Percentiles rank a stretch among this genome's conserved stretches.
Evolutionary conservation across 2,329 filamentous ascomycete genomes (phyloP).

Genomic region (Aspergillus carbonarius): DNA sequence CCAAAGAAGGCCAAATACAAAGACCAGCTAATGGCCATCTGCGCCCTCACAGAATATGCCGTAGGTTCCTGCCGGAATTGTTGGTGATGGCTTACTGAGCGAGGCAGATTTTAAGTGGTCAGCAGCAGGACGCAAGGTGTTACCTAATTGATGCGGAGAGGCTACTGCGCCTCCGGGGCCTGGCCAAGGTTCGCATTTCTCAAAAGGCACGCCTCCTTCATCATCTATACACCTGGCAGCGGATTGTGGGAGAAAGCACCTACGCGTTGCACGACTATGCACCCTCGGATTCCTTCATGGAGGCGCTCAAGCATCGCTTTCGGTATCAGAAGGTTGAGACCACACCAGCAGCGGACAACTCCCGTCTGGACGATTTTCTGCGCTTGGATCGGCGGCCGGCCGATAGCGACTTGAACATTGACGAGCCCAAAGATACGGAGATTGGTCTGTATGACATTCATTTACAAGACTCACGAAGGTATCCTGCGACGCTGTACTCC

Average conservation of each 20-base stretch:
- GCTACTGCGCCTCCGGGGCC: conserved; percentile 36
- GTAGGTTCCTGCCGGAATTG: conserved; percentile 19
- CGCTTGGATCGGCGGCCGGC: conserved; percentile 34
- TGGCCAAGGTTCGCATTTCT: conserved; percentile 37
- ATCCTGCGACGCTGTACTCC: conserved; percentile 37
- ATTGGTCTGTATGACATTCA: conserved; percentile 42
- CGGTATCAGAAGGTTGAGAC: neutral
- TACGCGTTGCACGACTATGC: conserved; percentile 33
- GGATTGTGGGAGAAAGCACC: conserved; percentile 39
- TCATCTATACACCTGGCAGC: conserved; percentile 40
- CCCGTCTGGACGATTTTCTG: conserved; percentile 42
- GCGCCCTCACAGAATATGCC: conserved; percentile 34
- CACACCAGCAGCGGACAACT: conserved; percentile 15
- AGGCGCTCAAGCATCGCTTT: conserved; percentile 17
- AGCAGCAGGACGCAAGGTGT: conserved; percentile 34
- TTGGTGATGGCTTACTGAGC: conserved; percentile 1
- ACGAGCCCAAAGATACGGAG: conserved; percentile 37
- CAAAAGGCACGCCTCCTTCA: conserved; percentile 41
- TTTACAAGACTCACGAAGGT: conserved; percentile 36
- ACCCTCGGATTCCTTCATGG: conserved; percentile 22
- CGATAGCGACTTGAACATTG: conserved; percentile 41
- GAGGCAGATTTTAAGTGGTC: conserved; percentile 26
- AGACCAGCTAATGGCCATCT: conserved; percentile 39
- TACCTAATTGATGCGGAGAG: conserved; percentile 42
- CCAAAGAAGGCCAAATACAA: conserved; percentile 40